Conservation (phyloP, 768 basidiomycete genomes). For the Phaffia tasmanica region DNA sequence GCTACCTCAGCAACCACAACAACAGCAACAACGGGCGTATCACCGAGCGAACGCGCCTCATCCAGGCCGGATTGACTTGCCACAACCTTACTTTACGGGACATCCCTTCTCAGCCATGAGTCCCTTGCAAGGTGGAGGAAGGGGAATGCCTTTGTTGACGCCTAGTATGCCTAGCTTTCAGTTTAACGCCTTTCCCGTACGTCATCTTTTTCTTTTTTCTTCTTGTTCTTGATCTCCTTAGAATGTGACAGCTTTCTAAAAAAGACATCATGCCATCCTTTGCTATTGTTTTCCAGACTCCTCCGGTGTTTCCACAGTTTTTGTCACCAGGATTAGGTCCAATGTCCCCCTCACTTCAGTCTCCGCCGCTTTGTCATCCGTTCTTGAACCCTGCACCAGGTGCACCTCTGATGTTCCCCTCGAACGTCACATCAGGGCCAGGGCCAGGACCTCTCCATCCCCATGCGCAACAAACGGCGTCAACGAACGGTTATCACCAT, state of each 20-base stretch:
- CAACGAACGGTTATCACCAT: background rate
- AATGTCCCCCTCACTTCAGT: constrained; percentile 24
- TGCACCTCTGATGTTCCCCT: constrained; percentile 41
- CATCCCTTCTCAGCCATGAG: constrained; percentile 46
- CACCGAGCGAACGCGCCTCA: constrained; percentile 42
- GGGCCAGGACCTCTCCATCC: background rate
- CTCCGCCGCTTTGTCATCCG: constrained; percentile 38
- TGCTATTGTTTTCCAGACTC: constrained; percentile 30
- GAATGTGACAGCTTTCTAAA: constrained; percentile 16
- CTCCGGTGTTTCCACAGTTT: constrained; percentile 41
- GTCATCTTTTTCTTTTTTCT: background rate
- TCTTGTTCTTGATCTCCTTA: constrained; percentile 35
- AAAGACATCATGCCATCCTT: constrained; percentile 38
- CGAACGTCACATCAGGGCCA: background rate
- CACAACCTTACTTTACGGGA: constrained; percentile 39
- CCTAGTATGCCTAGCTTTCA: constrained; percentile 94
- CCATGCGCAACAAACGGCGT: too few species aligned
- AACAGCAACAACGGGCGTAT: constrained; percentile 28
- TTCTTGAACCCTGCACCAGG: constrained; percentile 52
- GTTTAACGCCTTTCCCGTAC: constrained; percentile 41
- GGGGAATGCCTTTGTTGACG: constrained; percentile 83
- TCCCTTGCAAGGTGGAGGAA: constrained; percentile 39
- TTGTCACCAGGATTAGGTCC: constrained; percentile 37
- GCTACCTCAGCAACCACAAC: background rate
- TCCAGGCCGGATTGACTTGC: constrained; percentile 60